Conservation (phyloP, 176 grass and related monocot genomes). For the Carex cristatella region DNA sequence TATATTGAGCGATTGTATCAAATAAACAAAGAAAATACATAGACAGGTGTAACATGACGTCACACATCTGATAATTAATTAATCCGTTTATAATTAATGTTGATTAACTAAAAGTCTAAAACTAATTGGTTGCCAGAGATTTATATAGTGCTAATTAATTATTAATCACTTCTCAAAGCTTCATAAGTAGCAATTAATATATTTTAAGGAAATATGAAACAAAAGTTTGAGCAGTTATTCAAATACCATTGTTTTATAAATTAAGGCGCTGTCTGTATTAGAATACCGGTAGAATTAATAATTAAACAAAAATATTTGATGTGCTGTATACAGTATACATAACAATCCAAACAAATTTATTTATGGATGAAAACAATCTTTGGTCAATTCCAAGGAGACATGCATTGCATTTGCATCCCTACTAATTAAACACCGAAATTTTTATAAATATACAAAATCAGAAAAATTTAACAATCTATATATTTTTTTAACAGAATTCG, state of each 20-base stretch:
- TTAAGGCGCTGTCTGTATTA: background rate
- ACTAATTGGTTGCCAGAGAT: background rate
- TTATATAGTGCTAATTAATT: background rate
- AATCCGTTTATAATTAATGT: background rate
- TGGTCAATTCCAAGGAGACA: background rate
- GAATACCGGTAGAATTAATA: background rate
- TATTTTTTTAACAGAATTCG: too few species aligned
- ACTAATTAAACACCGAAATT: background rate
- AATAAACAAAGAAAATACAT: background rate
- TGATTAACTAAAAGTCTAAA: background rate
- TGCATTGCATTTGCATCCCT: background rate
- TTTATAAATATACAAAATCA: too few species aligned
- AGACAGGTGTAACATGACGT: background rate
- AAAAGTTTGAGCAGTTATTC: background rate
- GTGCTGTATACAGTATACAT: background rate
- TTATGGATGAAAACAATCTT: background rate
- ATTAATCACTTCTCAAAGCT: background rate
- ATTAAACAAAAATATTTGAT: background rate
- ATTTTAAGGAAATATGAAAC: background rate
- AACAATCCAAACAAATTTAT: background rate
- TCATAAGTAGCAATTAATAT: background rate
- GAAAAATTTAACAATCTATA: too few species aligned
- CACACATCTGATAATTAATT: background rate
- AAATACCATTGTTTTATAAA: background rate
- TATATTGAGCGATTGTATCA: background rate